Conservation (phyloP, 208 protist genomes). For the Trypanosoma avium region DNA sequence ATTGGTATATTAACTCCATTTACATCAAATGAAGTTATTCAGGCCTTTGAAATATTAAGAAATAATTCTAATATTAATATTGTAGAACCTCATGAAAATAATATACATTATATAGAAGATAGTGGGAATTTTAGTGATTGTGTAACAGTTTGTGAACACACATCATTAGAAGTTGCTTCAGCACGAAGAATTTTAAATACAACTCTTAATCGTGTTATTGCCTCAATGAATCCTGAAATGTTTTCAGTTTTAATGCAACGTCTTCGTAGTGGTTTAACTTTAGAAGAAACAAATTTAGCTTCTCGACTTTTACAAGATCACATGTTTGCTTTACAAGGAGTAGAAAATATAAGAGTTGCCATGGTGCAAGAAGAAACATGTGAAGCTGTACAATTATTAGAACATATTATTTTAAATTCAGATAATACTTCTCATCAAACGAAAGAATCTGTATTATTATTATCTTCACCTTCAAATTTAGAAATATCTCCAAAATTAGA, state of each 20-base stretch:
- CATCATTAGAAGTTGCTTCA: neutral
- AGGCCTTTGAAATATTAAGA: neutral
- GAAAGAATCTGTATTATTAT: too few species aligned
- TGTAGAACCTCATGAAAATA: neutral
- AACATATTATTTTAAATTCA: neutral
- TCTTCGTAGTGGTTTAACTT: neutral
- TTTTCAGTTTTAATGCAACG: neutral
- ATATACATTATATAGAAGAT: neutral
- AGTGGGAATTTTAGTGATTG: neutral
- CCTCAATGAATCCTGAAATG: neutral
- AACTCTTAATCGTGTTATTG: neutral
- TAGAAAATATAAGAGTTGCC: neutral
- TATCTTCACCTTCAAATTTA: too few species aligned
- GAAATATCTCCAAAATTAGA: too few species aligned
- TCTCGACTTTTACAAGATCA: neutral
- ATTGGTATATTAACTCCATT: neutral
- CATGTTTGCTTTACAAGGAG: neutral
- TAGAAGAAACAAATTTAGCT: neutral
- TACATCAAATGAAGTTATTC: neutral
- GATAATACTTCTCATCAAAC: neutral
- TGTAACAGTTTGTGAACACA: neutral
- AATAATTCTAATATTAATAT: neutral
- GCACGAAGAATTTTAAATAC: neutral
- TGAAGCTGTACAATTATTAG: slow-evolving; percentile 3
- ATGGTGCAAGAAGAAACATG: neutral